Conservation (phyloP, 176 grass and related monocot species). For the Musa acuminata region DNA sequence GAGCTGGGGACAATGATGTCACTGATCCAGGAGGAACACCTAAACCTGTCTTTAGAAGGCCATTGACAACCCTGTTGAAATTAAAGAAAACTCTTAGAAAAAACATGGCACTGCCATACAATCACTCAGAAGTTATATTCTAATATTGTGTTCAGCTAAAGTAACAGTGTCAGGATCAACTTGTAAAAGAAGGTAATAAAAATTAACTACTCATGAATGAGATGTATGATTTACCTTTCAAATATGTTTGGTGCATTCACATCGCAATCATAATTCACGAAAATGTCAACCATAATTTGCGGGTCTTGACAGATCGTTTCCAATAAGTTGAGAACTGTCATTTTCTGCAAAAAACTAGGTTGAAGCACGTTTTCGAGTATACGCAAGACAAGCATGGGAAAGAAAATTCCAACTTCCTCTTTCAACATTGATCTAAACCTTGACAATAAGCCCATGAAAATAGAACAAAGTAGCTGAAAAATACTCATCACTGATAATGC, state of each 20-base stretch:
- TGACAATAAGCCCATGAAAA: slow-evolving; percentile 67
- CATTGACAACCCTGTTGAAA: slow-evolving; percentile 82
- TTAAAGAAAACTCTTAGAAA: slow-evolving; percentile 30
- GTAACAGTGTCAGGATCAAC: background rate
- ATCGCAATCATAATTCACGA: slow-evolving; percentile 99
- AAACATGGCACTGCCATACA: slow-evolving; percentile 14
- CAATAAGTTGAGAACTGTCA: slow-evolving; percentile 82
- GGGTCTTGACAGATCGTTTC: slow-evolving; percentile 81
- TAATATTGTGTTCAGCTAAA: background rate
- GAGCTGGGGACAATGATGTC: slow-evolving; percentile 66
- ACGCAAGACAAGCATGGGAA: slow-evolving; percentile 92
- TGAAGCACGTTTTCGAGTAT: slow-evolving; percentile 93
- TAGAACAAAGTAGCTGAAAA: slow-evolving; percentile 91
- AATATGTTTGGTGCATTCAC: slow-evolving; percentile 96
- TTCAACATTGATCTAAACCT: slow-evolving; percentile 88
- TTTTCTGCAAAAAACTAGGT: slow-evolving; percentile 95
- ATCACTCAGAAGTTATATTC: background rate
- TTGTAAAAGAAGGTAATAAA: slow-evolving; percentile 3
- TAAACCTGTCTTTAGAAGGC: slow-evolving; percentile 83
- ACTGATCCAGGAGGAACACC: slow-evolving; percentile 76
- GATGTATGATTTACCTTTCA: slow-evolving; percentile 61
- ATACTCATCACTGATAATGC: slow-evolving; percentile 81
- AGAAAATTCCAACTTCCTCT: slow-evolving; percentile 97
- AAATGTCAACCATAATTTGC: slow-evolving; percentile 88
- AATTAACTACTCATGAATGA: slow-evolving; percentile 2